Conservation (phyloP, 2,329 filamentous ascomycete genomes). For the Alternaria angustiovoidea region DNA sequence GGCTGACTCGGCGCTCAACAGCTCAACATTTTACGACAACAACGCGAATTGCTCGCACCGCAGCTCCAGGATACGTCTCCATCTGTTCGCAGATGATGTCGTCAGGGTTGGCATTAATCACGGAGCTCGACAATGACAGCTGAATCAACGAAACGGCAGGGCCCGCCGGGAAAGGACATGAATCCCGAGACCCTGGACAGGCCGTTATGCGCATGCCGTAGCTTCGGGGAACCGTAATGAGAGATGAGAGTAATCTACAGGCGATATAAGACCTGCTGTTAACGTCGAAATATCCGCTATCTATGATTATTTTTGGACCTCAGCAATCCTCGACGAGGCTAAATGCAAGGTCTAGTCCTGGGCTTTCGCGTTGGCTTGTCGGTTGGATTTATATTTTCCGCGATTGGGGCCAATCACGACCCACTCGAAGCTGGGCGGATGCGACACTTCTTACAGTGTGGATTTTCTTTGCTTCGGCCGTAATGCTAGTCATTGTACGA, state of each 20-base stretch:
- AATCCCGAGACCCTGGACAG: slow-evolving; percentile 29
- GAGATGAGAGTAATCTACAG: slow-evolving; percentile 46
- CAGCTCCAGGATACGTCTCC: neutral
- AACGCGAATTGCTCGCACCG: slow-evolving; percentile 4
- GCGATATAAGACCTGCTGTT: slow-evolving; percentile 45
- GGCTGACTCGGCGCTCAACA: slow-evolving; percentile 19
- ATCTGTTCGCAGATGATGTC: slow-evolving; percentile 3
- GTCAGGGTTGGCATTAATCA: neutral
- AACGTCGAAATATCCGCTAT: slow-evolving; percentile 47
- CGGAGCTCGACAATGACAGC: slow-evolving; percentile 7
- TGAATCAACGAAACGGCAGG: slow-evolving; percentile 29
- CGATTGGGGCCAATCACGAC: slow-evolving; percentile 26
- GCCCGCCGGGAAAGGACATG: slow-evolving; percentile 26
- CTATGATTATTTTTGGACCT: slow-evolving; percentile 42
- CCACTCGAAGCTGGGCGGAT: slow-evolving; percentile 3
- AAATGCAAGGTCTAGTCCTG: slow-evolving; percentile 35
- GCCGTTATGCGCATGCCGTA: slow-evolving; percentile 31
- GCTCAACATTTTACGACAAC: neutral
- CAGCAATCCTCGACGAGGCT: slow-evolving; percentile 32
- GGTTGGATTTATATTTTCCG: slow-evolving; percentile 39
- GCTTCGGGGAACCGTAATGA: slow-evolving; percentile 39
- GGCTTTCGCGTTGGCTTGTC: slow-evolving; percentile 29
- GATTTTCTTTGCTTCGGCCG: slow-evolving; percentile 13
- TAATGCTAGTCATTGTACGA: slow-evolving; percentile 10
- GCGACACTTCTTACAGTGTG: neutral